Base-by-base conservation (phyloP, 1,139 yeast genomes). In the Oligophagozyma castellii region DNA sequence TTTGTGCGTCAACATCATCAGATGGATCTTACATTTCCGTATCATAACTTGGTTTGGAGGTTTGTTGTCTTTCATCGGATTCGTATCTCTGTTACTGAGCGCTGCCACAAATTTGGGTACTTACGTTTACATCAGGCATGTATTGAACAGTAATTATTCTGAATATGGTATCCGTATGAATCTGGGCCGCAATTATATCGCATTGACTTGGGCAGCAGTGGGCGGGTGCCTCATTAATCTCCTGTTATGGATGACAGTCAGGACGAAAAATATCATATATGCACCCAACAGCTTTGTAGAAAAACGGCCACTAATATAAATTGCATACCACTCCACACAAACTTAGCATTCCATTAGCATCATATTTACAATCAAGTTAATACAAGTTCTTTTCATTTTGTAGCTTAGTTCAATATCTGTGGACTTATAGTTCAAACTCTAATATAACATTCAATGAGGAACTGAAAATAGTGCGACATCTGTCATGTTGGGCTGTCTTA, bases 101-200 rank as follows among this genome's bases (percentile, higher is more conserved):
- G 50, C 38, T n/a, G 46, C 42, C n/a, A 38, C 50, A 3, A 35
- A 45, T 28, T 39, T 46, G 14, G 51, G 44, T 6, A 41, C 48
- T 5, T 47, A 45, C 30, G 35, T 42, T 3, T 37, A 42, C 32
- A 40, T 47, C 27, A 37, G 37, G 24, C 35, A 36, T 4, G 32
- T 40, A 11, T 29, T 48, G 23, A 34, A 35, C 5, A 27, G 43
- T 5, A 41, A 37, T 23, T 37, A 36, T 16, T 35, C 32, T 12
- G 42, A 38, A 5, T 46, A 42, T 23, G 54, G 54, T 16, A 40
- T 49, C 12, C 29, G 29, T 4, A 33, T 48, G 21, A 29, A 30
- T 12, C 28, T 48, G 19, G 53, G 53, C 4, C 30, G 38, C 11
- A 32, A 19, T 7, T 49, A 38, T 24, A 32, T 37, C 15, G 52